Percentiles rank a stretch among this genome's conserved stretches.
These are phyloP conservation scores for Tulasnella sp. DNA, from an alignment of 768 basidiomycete genomes.

Conservation along the genomic window DNA sequence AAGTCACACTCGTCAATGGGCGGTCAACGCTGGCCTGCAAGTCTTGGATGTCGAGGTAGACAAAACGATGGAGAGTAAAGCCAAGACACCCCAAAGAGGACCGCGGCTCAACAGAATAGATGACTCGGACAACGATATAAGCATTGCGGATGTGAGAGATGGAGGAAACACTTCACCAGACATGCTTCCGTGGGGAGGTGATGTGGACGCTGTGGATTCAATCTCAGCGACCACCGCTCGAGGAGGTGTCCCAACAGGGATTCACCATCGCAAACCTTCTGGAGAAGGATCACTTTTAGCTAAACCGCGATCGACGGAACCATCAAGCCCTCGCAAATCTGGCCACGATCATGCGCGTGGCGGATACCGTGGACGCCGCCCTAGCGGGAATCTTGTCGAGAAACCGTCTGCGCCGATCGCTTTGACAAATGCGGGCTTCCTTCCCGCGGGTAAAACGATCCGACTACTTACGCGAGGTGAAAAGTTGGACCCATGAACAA, in stretches of 20 bases:
- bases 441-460: conserved; percentile 48
- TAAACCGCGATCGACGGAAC: neutral
- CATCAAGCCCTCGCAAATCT: neutral
- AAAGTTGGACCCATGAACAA: conserved; percentile 50
- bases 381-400: conserved; percentile 3
- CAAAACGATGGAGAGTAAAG: neutral
- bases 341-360: neutral
- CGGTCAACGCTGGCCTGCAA: conserved; percentile 45
- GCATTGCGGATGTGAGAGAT: conserved; percentile 18
- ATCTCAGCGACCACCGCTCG: neutral
- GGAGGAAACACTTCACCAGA: conserved; percentile 15
- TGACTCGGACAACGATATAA: neutral
- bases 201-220: neutral
- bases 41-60: conserved; percentile 42
- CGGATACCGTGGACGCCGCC: neutral
- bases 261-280: conserved; percentile 17
- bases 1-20: conserved; percentile 55
- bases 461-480: conserved; percentile 75
- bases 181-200: conserved; percentile 12
- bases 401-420: neutral
- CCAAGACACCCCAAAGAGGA: neutral
- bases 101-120: conserved; percentile 14
- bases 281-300: conserved; percentile 19
- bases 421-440: conserved; percentile 26
- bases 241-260: conserved; percentile 22